A percentile compares a stretch with the other conserved stretches of the same genome.
Evolutionary conservation across 805 yeast species (phyloP).

Genomic region (Danielia reshetovae): DNA sequence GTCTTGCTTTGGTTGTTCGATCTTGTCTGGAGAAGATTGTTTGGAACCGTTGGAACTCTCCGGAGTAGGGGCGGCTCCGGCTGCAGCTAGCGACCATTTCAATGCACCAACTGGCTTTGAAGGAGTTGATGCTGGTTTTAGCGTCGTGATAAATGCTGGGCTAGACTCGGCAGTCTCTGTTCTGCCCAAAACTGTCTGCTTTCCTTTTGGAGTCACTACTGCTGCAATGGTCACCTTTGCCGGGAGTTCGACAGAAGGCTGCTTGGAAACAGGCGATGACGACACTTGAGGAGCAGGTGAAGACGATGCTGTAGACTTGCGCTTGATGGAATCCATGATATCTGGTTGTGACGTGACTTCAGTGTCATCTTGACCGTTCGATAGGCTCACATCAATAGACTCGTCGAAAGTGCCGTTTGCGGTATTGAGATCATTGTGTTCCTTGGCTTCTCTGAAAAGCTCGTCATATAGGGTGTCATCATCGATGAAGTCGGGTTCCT

Average conservation of each 20-base stretch:
- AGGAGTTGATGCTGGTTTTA: conserved; percentile 56
- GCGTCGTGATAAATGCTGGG: conserved; percentile 38
- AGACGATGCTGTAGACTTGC: conserved; percentile 1
- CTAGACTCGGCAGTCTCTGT: conserved; percentile 24
- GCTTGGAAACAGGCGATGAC: background rate
- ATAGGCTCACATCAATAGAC: conserved; percentile 2
- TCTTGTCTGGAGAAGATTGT: conserved; percentile 6
- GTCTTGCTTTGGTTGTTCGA: conserved; percentile 1
- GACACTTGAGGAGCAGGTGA: conserved; percentile 3
- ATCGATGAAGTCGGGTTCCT: conserved; percentile 34
- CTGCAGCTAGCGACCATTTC: conserved; percentile 57
- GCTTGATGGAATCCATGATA: background rate
- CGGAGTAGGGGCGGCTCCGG: conserved; percentile 20
- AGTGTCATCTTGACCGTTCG: conserved; percentile 4
- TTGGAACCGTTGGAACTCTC: conserved; percentile 4
- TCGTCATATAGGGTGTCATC: conserved; percentile 42
- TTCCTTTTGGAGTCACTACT: conserved; percentile 11
- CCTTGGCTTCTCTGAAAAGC: conserved; percentile 24
- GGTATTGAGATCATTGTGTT: conserved; percentile 11
- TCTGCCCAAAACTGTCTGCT: conserved; percentile 7
- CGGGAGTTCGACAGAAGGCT: background rate
- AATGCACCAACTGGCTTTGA: conserved; percentile 50
- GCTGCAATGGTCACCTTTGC: background rate
- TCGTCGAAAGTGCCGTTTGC: conserved; percentile 5
- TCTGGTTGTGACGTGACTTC: background rate